These are phyloP conservation scores for Pichia terricola DNA, from an alignment of 1,139 yeast genomes.

Conservation along the genomic window DNA sequence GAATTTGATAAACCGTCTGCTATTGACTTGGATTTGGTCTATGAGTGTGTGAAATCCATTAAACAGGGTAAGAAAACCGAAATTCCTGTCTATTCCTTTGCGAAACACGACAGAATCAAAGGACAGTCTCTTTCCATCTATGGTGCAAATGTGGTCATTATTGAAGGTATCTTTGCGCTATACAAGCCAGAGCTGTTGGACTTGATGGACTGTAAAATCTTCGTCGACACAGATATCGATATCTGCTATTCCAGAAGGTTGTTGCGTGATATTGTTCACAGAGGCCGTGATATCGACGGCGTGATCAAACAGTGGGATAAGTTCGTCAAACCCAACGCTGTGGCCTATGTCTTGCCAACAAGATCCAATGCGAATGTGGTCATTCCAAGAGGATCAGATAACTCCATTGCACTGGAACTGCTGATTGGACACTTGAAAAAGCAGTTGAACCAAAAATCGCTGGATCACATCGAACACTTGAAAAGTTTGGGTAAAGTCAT, in stretches of 20 bases:
- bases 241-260: conserved; percentile 83
- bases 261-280: conserved; percentile 71
- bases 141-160: conserved; percentile 87
- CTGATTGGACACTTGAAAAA: conserved; percentile 72
- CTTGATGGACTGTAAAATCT: conserved; percentile 77
- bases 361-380: conserved; percentile 76
- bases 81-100: conserved; percentile 83
- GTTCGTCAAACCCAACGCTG: conserved; percentile 90
- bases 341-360: conserved; percentile 64
- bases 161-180: conserved; percentile 86
- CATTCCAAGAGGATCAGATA: conserved; percentile 83
- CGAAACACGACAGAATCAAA: conserved; percentile 55
- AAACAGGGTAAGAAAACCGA: conserved; percentile 51
- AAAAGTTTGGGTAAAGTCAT: conserved; percentile 38
- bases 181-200: conserved; percentile 60
- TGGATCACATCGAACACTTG: conserved; percentile 53
- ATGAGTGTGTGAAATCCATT: conserved; percentile 51
- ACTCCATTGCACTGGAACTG: conserved; percentile 66
- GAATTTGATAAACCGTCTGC: conserved; percentile 87
- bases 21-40: conserved; percentile 65
- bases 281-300: conserved; percentile 79
- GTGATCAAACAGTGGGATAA: conserved; percentile 82
- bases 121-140: conserved; percentile 65
- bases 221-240: conserved; percentile 90
- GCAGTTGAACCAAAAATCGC: conserved; percentile 57